These are phyloP conservation scores for Ogataea nonfermentans DNA, from an alignment of 805 yeast genomes.

Conservation along the genomic window DNA sequence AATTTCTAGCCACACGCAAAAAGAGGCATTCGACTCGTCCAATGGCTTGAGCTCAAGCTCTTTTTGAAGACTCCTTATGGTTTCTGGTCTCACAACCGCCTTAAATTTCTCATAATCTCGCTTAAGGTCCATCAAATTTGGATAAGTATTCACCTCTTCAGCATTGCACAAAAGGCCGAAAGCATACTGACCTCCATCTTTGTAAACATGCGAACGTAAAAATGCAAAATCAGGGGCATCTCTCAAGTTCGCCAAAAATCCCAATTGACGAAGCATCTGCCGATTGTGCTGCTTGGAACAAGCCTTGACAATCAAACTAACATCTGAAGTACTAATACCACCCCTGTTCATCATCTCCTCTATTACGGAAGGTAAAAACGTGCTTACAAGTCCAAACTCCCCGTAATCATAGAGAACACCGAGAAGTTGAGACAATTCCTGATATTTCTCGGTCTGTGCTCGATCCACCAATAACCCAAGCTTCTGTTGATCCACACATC, in stretches of 20 bases:
- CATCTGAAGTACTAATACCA: not conserved
- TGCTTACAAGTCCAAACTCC: too few species aligned
- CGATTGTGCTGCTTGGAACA: not conserved
- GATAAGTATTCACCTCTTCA: constrained; percentile 4
- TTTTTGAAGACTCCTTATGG: not conserved
- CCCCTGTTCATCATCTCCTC: too few species aligned
- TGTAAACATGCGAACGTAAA: constrained; percentile 1
- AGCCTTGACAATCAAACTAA: not conserved
- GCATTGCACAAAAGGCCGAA: not conserved
- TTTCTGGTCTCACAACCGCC: not conserved
- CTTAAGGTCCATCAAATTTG: constrained; percentile 6
- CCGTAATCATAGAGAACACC: too few species aligned
- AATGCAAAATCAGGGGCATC: not conserved
- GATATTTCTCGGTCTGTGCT: too few species aligned
- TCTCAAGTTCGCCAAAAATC: not conserved
- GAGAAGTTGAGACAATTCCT: too few species aligned
- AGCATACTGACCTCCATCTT: not conserved
- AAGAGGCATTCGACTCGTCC: not conserved
- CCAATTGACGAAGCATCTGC: not conserved
- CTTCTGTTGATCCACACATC: too few species aligned
- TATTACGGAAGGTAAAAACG: too few species aligned
- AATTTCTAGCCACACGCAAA: constrained; percentile 1
- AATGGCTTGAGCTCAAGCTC: not conserved
- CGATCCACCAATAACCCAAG: too few species aligned
- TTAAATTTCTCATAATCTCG: constrained; percentile 3